Percentiles rank a stretch among this genome's conserved stretches.
phyloP scores from a whole-genome alignment of 2,329 filamentous ascomycete species.

The Fusarium udum region DNA sequence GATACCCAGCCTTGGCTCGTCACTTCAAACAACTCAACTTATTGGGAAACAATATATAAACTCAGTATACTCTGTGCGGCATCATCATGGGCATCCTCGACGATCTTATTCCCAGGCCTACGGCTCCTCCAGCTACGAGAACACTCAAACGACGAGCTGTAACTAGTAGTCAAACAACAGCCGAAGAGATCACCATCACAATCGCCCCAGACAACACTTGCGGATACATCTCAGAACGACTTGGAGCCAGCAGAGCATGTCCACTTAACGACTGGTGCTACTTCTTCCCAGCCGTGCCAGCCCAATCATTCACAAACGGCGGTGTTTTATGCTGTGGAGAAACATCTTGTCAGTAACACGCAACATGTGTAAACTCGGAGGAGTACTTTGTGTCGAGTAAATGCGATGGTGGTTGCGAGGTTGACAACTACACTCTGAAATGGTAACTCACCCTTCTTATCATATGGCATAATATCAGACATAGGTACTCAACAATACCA shows the following conservation, averaged over 20 bases:
- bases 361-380: slow-evolving; percentile 16
- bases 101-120: slow-evolving; percentile 1
- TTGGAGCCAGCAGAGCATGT: slow-evolving; percentile 11
- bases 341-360: background rate
- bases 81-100: slow-evolving; percentile 4
- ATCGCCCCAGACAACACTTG: slow-evolving; percentile 12
- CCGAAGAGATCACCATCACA: background rate
- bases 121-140: slow-evolving; percentile 1
- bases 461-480: too few relatives aligned
- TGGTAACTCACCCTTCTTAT: background rate
- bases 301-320: background rate
- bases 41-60: background rate
- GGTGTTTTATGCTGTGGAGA: slow-evolving; percentile 10
- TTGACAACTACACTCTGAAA: slow-evolving; percentile 22
- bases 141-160: slow-evolving; percentile 3
- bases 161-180: background rate
- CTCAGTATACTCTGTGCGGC: background rate
- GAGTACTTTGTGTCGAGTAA: slow-evolving; percentile 23
- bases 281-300: background rate
- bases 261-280: background rate
- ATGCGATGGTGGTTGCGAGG: slow-evolving; percentile 17
- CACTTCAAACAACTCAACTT: background rate
- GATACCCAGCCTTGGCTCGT: background rate
- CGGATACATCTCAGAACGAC: slow-evolving; percentile 17
- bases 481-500: background rate